Evolutionary conservation across 2,329 filamentous ascomycete species (phyloP), one percentile per base, ranked within the genome.

Genomic region (Penicillium sp.): DNA sequence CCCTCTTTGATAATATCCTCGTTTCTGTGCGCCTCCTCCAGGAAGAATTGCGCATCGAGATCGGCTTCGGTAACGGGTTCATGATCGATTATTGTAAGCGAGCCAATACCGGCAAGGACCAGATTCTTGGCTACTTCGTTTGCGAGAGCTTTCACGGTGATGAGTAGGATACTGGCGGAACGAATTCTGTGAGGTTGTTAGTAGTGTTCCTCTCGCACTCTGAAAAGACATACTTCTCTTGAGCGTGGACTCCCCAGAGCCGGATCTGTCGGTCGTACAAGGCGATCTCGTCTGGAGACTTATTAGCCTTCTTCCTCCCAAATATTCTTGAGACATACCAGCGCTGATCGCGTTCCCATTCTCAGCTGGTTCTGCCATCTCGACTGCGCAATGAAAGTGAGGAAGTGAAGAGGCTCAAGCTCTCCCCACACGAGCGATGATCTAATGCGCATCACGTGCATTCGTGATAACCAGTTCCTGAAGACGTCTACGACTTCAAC

Each of bases 111-210:
- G 21, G 94, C 92, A 2, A 99, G 84, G 16, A 96, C 93, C 21
- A 99, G 85, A 69, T 97, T 99, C 79, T 99, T 99, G 58, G 94
- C 92, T 49, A 97, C 88, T 75, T 99, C 94, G 69, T 93, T 95
- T 52, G 89, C 91, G 15, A 99, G 83, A 0, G 89, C 91, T 67
- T 88, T 89, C 71, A 96, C 85, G 28, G 86, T 91, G 61, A 99
- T 87, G 57, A 99, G 84, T 42, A 97, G 85, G 62, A 99, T 88
- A 66, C 91, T 91, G 53, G 94, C 90, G 53, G 83, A 88, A 63
- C 93, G 90, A 52, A 99, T 91, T 69, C 88, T 90, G 51, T n/a
- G 10, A 28, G 10, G 49, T 48, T 47, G 23, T 51, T 53, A 48
- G 39, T 21, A 7, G 18, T 15, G 26, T 33, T 28, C 21, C n/a